phyloP scores from a whole-genome alignment of 106 monocot species.

The Allium sativum region DNA sequence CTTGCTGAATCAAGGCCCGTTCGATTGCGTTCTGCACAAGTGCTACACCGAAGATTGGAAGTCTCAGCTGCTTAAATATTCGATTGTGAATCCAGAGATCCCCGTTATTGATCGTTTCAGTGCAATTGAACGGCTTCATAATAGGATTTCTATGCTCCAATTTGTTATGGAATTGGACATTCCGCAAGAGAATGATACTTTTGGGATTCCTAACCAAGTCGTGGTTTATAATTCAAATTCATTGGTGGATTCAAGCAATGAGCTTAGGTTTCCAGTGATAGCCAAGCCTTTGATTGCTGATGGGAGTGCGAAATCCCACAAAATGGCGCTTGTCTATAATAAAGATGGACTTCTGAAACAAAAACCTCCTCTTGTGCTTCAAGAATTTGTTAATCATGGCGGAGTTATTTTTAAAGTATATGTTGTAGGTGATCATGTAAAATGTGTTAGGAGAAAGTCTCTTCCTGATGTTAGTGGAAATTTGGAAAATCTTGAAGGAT shows the following conservation, averaged over 20 bases:
- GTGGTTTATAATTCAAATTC: conserved; percentile 40
- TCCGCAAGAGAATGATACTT: conserved; percentile 26
- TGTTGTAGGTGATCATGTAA: conserved; percentile 55
- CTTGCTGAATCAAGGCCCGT: conserved; percentile 41
- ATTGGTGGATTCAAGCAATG: conserved; percentile 10
- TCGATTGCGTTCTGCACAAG: conserved; percentile 62
- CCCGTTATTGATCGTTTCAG: conserved; percentile 45
- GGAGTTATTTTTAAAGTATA: conserved; percentile 77
- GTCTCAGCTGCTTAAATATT: conserved; percentile 26
- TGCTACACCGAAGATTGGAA: conserved; percentile 30
- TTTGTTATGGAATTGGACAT: conserved; percentile 35
- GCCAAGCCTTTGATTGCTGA: conserved; percentile 63
- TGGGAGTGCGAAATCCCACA: conserved; percentile 52
- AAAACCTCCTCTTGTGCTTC: conserved; percentile 62
- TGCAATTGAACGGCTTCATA: conserved; percentile 52
- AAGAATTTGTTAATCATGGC: conserved; percentile 67
- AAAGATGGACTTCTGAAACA: conserved; percentile 29
- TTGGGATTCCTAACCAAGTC: conserved; percentile 50
- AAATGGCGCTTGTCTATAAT: conserved; percentile 49
- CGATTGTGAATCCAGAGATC: conserved; percentile 21
- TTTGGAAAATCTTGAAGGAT: conserved; percentile 25
- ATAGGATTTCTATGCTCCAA: conserved; percentile 65
- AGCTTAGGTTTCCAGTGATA: conserved; percentile 47
- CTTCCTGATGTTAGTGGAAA: conserved; percentile 52
- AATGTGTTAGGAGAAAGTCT: conserved; percentile 57